phyloP scores from a whole-genome alignment of 1,139 yeast genomes.

The Magnusiomyces sp. region DNA sequence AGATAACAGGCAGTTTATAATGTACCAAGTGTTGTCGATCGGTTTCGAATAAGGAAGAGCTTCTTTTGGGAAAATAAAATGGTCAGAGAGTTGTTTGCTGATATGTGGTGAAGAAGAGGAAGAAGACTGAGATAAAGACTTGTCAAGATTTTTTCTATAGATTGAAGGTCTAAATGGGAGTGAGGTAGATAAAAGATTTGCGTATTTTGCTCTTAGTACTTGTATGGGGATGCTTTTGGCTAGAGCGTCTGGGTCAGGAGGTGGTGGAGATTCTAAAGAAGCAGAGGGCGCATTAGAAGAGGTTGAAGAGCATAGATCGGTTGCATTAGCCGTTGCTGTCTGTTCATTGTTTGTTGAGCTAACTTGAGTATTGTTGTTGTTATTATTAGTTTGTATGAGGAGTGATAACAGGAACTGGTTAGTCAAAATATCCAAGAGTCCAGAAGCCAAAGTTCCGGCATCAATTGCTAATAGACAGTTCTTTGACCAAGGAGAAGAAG shows the following conservation, averaged over 20 bases:
- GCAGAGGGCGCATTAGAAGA: no score
- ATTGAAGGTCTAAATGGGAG: no score
- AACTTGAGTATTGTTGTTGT: not conserved
- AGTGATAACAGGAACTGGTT: slow-evolving; percentile 10
- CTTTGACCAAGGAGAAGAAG: slow-evolving; percentile 32
- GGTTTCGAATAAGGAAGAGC: slow-evolving; percentile 22
- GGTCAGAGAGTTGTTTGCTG: no score
- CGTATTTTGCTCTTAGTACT: no score
- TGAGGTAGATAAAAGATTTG: no score
- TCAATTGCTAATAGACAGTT: slow-evolving; percentile 51
- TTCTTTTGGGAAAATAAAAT: slow-evolving; percentile 14
- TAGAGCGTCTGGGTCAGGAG: no score
- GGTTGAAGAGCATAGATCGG: slow-evolving; percentile 1
- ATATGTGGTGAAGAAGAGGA: no score
- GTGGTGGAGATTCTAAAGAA: no score
- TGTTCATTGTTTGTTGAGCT: not conserved
- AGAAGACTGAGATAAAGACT: no score
- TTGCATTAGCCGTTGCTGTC: not conserved
- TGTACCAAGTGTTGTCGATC: slow-evolving; percentile 31
- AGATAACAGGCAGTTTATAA: slow-evolving; percentile 26
- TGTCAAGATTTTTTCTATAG: no score
- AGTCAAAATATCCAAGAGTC: slow-evolving; percentile 45
- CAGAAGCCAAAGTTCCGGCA: slow-evolving; percentile 68
- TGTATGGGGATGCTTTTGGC: no score
- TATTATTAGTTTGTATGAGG: not conserved